Evolutionary conservation across 768 basidiomycete species (phyloP).

Genomic region (Rhodotorula diobovata): DNA sequence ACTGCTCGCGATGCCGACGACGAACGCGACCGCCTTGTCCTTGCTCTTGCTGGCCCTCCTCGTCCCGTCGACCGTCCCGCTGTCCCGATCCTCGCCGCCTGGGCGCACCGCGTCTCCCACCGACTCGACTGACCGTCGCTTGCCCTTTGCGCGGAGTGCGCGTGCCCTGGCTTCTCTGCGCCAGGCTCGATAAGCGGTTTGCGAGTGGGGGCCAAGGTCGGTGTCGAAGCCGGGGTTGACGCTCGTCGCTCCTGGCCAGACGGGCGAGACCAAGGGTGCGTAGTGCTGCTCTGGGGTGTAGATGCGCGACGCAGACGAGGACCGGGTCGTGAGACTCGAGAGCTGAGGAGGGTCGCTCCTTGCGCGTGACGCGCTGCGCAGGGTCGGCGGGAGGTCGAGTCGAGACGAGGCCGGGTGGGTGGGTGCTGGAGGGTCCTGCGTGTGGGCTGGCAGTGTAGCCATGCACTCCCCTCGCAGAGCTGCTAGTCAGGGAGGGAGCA

Average conservation of each 20-base stretch:
- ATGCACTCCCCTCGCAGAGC: too few relatives aligned
- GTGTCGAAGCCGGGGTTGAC: background rate
- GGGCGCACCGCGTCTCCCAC: background rate
- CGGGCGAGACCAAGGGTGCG: background rate
- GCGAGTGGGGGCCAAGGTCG: background rate
- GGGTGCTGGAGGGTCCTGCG: too few relatives aligned
- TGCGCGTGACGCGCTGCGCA: background rate
- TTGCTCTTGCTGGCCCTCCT: conserved; percentile 11
- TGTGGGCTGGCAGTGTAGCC: background rate
- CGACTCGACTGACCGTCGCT: background rate
- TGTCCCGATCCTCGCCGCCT: background rate
- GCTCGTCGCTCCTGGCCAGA: background rate
- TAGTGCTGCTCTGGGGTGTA: background rate
- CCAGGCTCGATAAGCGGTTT: background rate
- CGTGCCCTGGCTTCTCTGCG: background rate
- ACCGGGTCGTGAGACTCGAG: background rate
- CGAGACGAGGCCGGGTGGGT: background rate
- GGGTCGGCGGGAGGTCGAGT: background rate
- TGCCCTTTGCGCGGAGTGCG: background rate
- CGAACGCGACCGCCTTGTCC: conserved; percentile 29
- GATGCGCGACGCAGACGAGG: background rate
- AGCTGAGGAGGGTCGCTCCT: background rate
- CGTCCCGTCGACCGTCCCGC: background rate
- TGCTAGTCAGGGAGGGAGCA: too few relatives aligned
- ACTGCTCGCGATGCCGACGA: conserved; percentile 14